These are phyloP conservation scores for Themeda triandra DNA, from an alignment of 176 grass and related monocot species.

Conservation along the genomic window DNA sequence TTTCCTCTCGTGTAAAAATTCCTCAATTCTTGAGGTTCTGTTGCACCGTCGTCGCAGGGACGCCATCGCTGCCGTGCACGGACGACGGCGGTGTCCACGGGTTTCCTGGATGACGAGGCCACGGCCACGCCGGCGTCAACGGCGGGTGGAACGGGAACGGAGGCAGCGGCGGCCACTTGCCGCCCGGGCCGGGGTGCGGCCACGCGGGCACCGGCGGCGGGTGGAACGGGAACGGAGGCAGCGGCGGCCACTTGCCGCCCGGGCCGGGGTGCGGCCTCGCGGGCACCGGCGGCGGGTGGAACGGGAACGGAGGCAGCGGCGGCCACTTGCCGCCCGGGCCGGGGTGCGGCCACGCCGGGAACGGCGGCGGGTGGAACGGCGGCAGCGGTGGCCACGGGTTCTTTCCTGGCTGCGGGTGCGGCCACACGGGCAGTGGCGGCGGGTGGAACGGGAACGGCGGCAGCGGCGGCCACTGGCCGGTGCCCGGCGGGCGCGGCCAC, in stretches of 20 bases:
- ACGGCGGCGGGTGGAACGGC: conserved; percentile 21
- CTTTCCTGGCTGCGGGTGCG: too few relatives aligned
- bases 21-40: too few relatives aligned
- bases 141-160: conserved; percentile 27
- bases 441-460: conserved; percentile 9
- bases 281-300: conserved; percentile 2
- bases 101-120: background rate
- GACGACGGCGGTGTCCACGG: background rate
- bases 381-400: background rate
- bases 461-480: conserved; percentile 4
- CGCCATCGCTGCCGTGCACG: background rate
- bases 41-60: background rate
- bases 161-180: background rate
- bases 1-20: background rate
- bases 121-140: background rate
- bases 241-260: background rate
- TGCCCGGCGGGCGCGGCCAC: conserved; percentile 6
- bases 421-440: too few relatives aligned
- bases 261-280: conserved; percentile 1
- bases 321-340: background rate
- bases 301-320: background rate
- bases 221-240: conserved; percentile 7
- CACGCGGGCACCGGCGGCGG: conserved; percentile 1
- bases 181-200: background rate
- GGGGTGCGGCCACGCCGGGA: conserved; percentile 19